phyloP scores from a whole-genome alignment of 768 basidiomycete species.

The Auriscalpium microsporum region DNA sequence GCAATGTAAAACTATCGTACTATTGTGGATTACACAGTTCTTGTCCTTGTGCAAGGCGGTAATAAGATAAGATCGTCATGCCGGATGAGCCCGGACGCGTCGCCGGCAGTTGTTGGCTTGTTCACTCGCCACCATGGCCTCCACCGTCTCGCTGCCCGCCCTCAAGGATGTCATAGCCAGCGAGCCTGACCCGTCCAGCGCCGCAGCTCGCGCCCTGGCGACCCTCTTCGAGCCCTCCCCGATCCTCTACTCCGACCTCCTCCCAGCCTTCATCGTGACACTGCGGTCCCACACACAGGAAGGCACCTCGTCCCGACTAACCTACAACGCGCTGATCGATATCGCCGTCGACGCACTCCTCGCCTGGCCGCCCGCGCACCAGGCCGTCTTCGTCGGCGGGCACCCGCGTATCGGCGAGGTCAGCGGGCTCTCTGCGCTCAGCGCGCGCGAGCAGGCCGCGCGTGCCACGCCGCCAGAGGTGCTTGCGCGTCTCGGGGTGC shows the following conservation, averaged over 20 bases:
- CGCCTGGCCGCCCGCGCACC: slow-evolving; percentile 42
- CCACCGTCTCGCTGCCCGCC: too few relatives aligned
- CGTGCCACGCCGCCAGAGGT: slow-evolving; percentile 65
- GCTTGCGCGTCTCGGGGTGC: slow-evolving; percentile 57
- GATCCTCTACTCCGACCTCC: slow-evolving; percentile 41
- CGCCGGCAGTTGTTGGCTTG: too few relatives aligned
- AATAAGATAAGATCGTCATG: too few relatives aligned
- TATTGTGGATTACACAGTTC: too few relatives aligned
- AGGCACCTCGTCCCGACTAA: background rate
- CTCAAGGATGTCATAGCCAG: too few relatives aligned
- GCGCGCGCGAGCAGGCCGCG: slow-evolving; percentile 68
- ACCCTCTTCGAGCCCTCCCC: slow-evolving; percentile 64
- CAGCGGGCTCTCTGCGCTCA: slow-evolving; percentile 64
- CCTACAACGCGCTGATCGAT: slow-evolving; percentile 53
- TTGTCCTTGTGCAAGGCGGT: too few relatives aligned
- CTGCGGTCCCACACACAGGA: background rate
- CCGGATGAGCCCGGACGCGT: too few relatives aligned
- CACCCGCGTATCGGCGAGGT: slow-evolving; percentile 89
- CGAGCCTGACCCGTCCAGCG: too few relatives aligned
- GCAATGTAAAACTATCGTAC: too few relatives aligned
- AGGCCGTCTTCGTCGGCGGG: slow-evolving; percentile 63
- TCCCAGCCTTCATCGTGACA: slow-evolving; percentile 38
- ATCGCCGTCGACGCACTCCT: slow-evolving; percentile 38
- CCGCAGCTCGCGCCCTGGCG: slow-evolving; percentile 5
- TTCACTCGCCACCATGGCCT: too few relatives aligned